A percentile compares a stretch with the other conserved stretches of the same genome.
phyloP scores from a whole-genome alignment of 2,329 filamentous ascomycete genomes.

The Aaosphaeria pasadenensis region DNA sequence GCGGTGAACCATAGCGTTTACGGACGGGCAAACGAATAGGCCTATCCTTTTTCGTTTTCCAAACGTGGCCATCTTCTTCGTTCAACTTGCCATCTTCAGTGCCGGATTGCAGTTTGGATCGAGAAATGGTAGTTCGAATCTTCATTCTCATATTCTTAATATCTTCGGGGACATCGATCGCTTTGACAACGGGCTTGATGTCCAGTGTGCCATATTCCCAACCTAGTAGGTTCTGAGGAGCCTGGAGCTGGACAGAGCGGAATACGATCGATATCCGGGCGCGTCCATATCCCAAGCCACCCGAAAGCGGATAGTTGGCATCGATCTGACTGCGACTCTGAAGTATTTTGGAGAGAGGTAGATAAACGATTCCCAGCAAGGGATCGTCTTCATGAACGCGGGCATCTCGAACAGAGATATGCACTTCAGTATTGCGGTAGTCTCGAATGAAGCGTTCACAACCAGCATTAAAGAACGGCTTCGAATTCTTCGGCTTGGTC shows the following conservation, averaged over 20 bases:
- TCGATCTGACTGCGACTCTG: conserved; percentile 62
- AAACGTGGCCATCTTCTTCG: conserved; percentile 42
- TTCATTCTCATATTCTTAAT: conserved; percentile 55
- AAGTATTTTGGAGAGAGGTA: conserved; percentile 63
- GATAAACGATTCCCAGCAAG: conserved; percentile 66
- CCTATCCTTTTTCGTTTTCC: conserved; percentile 49
- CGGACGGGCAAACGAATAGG: conserved; percentile 56
- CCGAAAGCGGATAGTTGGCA: conserved; percentile 64
- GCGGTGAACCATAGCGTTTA: conserved; percentile 57
- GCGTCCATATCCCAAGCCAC: conserved; percentile 70
- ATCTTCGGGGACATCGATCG: conserved; percentile 49
- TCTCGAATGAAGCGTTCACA: conserved; percentile 70
- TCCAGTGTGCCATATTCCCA: conserved; percentile 73
- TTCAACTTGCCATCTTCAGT: conserved; percentile 22
- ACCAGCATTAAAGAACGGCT: conserved; percentile 76
- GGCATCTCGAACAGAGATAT: conserved; percentile 65
- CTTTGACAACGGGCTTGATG: conserved; percentile 53
- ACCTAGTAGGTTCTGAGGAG: conserved; percentile 58
- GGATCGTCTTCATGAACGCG: conserved; percentile 68
- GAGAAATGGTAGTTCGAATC: conserved; percentile 56
- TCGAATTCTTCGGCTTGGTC: conserved; percentile 74
- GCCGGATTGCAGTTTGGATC: conserved; percentile 56
- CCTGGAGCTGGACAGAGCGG: conserved; percentile 63
- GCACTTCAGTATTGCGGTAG: conserved; percentile 65
- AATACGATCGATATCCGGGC: conserved; percentile 70